Conservation (phyloP, 208 protist species). For the Novymonas esmeraldas region DNA sequence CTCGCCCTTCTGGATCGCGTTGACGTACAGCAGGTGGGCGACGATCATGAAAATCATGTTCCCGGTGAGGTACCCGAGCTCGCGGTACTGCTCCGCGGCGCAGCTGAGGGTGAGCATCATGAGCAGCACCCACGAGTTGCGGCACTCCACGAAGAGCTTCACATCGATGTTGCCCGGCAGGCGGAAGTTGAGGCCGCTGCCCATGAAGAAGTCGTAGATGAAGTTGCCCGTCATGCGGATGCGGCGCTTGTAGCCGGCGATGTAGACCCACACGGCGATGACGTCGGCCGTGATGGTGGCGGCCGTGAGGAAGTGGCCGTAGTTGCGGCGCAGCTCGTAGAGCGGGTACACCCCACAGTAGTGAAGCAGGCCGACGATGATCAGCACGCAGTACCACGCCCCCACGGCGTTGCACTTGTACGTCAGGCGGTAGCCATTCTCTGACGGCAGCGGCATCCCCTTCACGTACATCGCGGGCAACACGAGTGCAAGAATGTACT, state of each 20-base stretch:
- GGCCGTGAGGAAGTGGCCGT: constrained; percentile 75
- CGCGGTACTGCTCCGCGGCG: constrained; percentile 86
- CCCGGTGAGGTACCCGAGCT: constrained; percentile 76
- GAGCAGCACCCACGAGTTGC: constrained; percentile 94
- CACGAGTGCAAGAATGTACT: constrained; percentile 78
- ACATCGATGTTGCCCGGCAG: constrained; percentile 93
- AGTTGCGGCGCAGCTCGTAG: constrained; percentile 61
- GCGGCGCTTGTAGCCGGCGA: constrained; percentile 52
- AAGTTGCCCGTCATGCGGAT: constrained; percentile 91
- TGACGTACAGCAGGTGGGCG: constrained; percentile 95
- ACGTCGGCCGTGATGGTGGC: constrained; percentile 84
- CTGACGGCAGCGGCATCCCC: constrained; percentile 83
- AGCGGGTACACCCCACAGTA: constrained; percentile 72
- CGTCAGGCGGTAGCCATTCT: constrained; percentile 76
- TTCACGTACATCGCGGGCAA: constrained; percentile 81
- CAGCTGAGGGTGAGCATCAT: constrained; percentile 92
- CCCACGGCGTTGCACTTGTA: constrained; percentile 92
- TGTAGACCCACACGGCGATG: constrained; percentile 75
- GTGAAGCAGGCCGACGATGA: constrained; percentile 65
- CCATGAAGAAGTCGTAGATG: constrained; percentile 97
- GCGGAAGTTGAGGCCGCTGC: constrained; percentile 84
- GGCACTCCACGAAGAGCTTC: constrained; percentile 94
- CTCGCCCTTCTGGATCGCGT: constrained; percentile 95
- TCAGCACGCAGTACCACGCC: constrained; percentile 86
- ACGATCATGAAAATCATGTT: constrained; percentile 94